These are phyloP conservation scores for Harringtonia aguacate DNA, from an alignment of 2,329 filamentous ascomycete genomes.

Conservation along the genomic window DNA sequence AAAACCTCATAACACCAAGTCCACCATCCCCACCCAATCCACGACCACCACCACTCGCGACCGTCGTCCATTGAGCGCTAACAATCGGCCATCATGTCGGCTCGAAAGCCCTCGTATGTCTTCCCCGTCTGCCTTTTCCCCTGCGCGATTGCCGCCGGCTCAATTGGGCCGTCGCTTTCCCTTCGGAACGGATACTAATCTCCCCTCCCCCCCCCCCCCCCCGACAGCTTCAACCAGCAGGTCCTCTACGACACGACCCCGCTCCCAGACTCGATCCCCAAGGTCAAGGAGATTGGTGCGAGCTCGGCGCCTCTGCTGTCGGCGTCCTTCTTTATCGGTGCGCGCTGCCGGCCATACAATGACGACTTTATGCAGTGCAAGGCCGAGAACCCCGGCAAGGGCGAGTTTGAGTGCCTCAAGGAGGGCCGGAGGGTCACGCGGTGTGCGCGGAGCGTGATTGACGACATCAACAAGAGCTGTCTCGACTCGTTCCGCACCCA, in stretches of 20 bases:
- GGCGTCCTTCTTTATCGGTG: conserved; percentile 93
- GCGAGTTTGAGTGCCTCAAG: conserved; percentile 90
- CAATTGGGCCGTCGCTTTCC: background rate
- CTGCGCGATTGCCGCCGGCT: no score
- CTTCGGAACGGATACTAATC: background rate
- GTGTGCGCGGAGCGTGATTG: conserved; percentile 89
- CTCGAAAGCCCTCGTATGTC: conserved; percentile 47
- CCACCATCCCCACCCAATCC: conserved; percentile 12
- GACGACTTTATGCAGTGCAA: conserved; percentile 99
- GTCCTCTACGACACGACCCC: conserved; percentile 93
- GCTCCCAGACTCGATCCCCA: conserved; percentile 81
- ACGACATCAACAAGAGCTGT: conserved; percentile 94
- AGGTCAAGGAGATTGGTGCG: conserved; percentile 86
- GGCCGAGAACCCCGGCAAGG: conserved; percentile 79
- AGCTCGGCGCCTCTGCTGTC: conserved; percentile 87
- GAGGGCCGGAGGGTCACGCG: conserved; percentile 94
- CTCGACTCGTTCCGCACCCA: conserved; percentile 83
- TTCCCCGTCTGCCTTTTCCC: no score
- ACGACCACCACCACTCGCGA: conserved; percentile 15
- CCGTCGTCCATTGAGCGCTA: conserved; percentile 19
- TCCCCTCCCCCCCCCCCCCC: background rate
- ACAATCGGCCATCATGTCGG: conserved; percentile 34
- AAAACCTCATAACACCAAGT: conserved; percentile 7
- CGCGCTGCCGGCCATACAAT: conserved; percentile 88
- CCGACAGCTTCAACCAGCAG: conserved; percentile 79